These are phyloP conservation scores for Alternaria alternata DNA, from an alignment of 2,329 filamentous ascomycete species.

Conservation along the genomic window DNA sequence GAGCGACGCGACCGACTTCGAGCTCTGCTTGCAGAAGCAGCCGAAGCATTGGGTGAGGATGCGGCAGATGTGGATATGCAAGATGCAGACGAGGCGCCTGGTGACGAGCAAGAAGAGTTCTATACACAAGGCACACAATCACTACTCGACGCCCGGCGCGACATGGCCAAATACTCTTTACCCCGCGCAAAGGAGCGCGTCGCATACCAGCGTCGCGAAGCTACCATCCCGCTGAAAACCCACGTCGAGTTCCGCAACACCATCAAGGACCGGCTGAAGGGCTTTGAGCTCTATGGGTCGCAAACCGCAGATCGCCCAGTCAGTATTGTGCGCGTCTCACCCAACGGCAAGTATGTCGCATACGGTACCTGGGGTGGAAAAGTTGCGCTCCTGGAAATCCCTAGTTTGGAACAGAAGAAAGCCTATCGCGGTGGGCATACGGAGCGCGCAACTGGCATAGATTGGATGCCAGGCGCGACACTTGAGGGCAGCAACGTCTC, in stretches of 20 bases:
- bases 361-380: constrained; percentile 93
- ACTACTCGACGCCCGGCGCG: constrained; percentile 76
- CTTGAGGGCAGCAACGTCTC: constrained; percentile 75
- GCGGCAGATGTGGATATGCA: constrained; percentile 60
- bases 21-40: constrained; percentile 77
- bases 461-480: constrained; percentile 88
- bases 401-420: constrained; percentile 78
- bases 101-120: constrained; percentile 76
- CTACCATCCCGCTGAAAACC: constrained; percentile 82
- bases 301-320: constrained; percentile 92
- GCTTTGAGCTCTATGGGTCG: constrained; percentile 90
- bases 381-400: constrained; percentile 84
- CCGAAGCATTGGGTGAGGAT: constrained; percentile 68
- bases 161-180: constrained; percentile 84
- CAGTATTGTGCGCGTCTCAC: constrained; percentile 90
- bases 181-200: constrained; percentile 81
- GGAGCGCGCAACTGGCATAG: constrained; percentile 86
- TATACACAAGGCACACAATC: constrained; percentile 84
- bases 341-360: constrained; percentile 81
- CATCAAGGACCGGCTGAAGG: constrained; percentile 81
- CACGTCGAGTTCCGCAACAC: constrained; percentile 93
- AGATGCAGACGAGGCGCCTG: constrained; percentile 64
- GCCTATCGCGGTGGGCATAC: constrained; percentile 81
- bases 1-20: constrained; percentile 88
- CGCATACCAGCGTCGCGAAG: constrained; percentile 79